phyloP scores from a whole-genome alignment of 192 early-diverging fungal species.

The Mortierella claussenii region DNA sequence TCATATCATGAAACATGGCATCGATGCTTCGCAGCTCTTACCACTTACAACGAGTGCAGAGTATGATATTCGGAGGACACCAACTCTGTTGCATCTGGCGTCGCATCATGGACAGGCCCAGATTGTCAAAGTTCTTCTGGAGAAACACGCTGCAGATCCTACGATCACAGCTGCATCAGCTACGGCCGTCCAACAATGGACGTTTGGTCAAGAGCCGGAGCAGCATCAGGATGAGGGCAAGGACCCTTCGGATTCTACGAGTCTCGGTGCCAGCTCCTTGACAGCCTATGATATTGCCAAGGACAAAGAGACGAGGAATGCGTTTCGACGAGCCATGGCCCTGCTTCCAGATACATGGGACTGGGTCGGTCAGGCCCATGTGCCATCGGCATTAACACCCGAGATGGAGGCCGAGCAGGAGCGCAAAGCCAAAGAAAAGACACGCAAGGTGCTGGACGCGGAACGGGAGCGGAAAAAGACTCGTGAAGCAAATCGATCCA shows the following conservation, averaged over 20 bases:
- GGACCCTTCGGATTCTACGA: background rate
- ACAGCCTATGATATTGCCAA: slow-evolving; percentile 77
- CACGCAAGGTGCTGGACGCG: slow-evolving; percentile 64
- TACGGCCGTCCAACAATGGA: background rate
- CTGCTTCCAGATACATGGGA: slow-evolving; percentile 72
- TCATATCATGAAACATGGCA: slow-evolving; percentile 63
- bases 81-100: slow-evolving; percentile 85
- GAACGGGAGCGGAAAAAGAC: slow-evolving; percentile 68
- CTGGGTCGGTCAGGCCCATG: slow-evolving; percentile 64
- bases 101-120: slow-evolving; percentile 65
- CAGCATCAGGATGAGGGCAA: background rate
- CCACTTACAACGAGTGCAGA: slow-evolving; percentile 35
- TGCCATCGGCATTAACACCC: slow-evolving; percentile 78
- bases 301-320: slow-evolving; percentile 78
- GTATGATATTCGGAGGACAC: slow-evolving; percentile 55
- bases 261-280: slow-evolving; percentile 38
- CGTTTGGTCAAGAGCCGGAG: background rate
- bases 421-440: slow-evolving; percentile 68
- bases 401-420: slow-evolving; percentile 77
- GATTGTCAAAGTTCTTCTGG: slow-evolving; percentile 69
- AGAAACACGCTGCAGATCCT: slow-evolving; percentile 84
- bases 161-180: slow-evolving; percentile 43
- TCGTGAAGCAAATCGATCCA: slow-evolving; percentile 49
- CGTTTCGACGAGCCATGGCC: slow-evolving; percentile 76
- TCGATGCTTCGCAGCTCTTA: slow-evolving; percentile 50